phyloP scores from a whole-genome alignment of 768 basidiomycete species.

The Kondoa malvinella region DNA sequence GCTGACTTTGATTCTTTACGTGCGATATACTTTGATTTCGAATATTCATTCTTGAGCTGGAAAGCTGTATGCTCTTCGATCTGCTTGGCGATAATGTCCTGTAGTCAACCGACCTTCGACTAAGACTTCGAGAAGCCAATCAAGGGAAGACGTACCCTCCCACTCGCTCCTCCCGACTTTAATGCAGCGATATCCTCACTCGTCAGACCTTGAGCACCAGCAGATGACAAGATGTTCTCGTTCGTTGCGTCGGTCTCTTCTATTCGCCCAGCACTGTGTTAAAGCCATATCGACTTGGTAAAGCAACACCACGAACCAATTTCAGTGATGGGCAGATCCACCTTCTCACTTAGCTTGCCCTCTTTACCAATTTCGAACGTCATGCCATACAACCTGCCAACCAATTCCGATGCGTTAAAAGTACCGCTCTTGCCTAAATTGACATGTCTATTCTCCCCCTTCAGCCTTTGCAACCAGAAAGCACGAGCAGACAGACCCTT shows the following conservation, averaged over 20 bases:
- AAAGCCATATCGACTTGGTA: not conserved
- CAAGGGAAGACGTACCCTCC: conserved; percentile 34
- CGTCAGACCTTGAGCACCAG: conserved; percentile 65
- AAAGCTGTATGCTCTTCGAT: conserved; percentile 85
- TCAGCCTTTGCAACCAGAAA: not conserved
- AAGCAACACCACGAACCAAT: not conserved
- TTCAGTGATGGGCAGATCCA: conserved; percentile 5
- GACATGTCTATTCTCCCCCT: not conserved
- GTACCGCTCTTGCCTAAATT: conserved; percentile 1
- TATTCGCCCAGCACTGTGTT: not conserved
- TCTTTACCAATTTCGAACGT: not conserved
- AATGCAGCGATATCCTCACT: conserved; percentile 65
- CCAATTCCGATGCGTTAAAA: not conserved
- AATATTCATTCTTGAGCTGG: conserved; percentile 88
- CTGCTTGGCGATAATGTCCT: conserved; percentile 91
- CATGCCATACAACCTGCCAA: conserved; percentile 4
- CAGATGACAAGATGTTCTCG: conserved; percentile 71
- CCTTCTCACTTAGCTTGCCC: not conserved
- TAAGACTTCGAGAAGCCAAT: too few relatives aligned
- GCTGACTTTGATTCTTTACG: conserved; percentile 91
- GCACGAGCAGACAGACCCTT: not conserved
- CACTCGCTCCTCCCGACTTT: conserved; percentile 60
- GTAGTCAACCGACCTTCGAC: conserved; percentile 7
- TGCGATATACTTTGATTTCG: conserved; percentile 95
- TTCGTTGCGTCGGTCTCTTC: conserved; percentile 97